Conservation (phyloP, 164 flowering plant species). For the Berberis vulgaris region DNA sequence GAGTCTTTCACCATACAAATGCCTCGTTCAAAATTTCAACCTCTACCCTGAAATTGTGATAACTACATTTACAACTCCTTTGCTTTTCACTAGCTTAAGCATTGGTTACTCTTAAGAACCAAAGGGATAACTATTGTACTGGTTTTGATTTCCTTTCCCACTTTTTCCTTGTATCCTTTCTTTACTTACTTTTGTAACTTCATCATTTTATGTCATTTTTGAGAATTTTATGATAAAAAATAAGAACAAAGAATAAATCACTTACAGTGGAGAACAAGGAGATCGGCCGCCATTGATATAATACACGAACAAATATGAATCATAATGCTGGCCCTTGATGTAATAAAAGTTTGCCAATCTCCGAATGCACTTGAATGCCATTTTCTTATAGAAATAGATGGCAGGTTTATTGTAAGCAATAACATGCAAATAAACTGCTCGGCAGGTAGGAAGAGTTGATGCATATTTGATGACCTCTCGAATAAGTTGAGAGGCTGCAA, state of each 20-base stretch:
- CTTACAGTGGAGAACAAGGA: constrained; percentile 94
- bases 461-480: constrained; percentile 83
- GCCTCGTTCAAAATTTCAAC: too few relatives aligned
- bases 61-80: too few relatives aligned
- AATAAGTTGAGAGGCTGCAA: constrained; percentile 70
- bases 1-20: too few relatives aligned
- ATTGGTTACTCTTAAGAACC: too few relatives aligned
- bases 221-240: background rate
- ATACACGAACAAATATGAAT: constrained; percentile 78
- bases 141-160: too few relatives aligned
- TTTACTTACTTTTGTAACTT: too few relatives aligned
- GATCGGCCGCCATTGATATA: constrained; percentile 89
- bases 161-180: too few relatives aligned
- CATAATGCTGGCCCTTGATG: constrained; percentile 75
- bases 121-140: too few relatives aligned
- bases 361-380: constrained; percentile 71
- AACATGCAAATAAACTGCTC: constrained; percentile 90
- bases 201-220: too few relatives aligned
- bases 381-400: constrained; percentile 71
- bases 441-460: constrained; percentile 51
- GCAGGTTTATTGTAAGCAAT: constrained; percentile 84
- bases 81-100: too few relatives aligned
- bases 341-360: constrained; percentile 63
- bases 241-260: constrained; percentile 1
- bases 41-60: too few relatives aligned